Base-by-base conservation (phyloP, 2,329 filamentous ascomycete species). In the Coniella vitis region DNA sequence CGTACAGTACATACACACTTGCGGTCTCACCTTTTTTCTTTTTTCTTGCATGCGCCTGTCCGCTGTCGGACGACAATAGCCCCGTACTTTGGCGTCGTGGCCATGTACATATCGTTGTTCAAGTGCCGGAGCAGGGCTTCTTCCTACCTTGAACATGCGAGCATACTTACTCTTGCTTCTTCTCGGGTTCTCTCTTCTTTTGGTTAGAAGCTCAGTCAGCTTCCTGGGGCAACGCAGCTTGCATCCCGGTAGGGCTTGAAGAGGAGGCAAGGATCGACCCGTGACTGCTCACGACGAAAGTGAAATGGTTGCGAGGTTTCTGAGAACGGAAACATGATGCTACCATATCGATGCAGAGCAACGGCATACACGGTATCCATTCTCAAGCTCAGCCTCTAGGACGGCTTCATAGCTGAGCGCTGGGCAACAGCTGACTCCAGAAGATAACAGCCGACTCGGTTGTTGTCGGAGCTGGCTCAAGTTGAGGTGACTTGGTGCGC, bases 21-120 rank as follows among this genome's bases (percentile, higher is more conserved):
- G 38, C 36, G 39, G 52, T 52, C 36, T 47, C 49, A 52, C 25
- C 25, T 29, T 29, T 29, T 10, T 29, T 10, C 25, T 29, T 29
- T 29, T 29, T 5, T 10, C 46, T 7, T 35, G 31, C 35, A 41
- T 54, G 52, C 52, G 34, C 41, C 22, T 22, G 38, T 46, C 52
- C 52, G 42, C 39, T 32, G 42, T 45, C 40, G 37, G 52, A 54
- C 52, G 49, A 54, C 48, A 54, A 52, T 47, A 21, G 31, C 5
- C 5, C 25, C 25, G 25, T 29, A 29, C 36, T 13, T 34, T 38
- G 39, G 36, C 47, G 44, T 48, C 51, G 41, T 46, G 41, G 35
- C 40, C 34, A 20, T 46, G 25, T 29, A 29, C 10, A 29, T 10
- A 29, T 10, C 25, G 25, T 29, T 10, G 25, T 5, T 10, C 14